A percentile compares a stretch with the other conserved stretches of the same genome.
Evolutionary conservation across 352 stramenopile genomes (phyloP).

Genomic region (Phytophthora constricta): DNA sequence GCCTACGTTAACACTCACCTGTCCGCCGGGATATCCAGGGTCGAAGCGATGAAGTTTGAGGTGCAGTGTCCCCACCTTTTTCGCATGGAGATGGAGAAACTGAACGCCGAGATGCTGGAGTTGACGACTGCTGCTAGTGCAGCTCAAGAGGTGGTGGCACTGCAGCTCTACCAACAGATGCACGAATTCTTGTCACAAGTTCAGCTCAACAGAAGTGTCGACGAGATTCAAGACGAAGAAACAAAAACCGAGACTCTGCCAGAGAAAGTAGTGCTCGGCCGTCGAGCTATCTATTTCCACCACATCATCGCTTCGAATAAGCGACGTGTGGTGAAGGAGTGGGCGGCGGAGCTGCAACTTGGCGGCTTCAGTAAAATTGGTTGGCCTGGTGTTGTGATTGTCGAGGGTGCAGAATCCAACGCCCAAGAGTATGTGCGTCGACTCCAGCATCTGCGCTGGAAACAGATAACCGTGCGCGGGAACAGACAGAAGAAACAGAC

Average conservation of each 20-base stretch:
- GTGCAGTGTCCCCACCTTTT: constrained; percentile 61
- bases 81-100: constrained; percentile 42
- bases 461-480: constrained; percentile 82
- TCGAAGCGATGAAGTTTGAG: constrained; percentile 41
- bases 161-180: constrained; percentile 77
- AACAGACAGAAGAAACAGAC: constrained; percentile 56
- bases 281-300: constrained; percentile 85
- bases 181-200: constrained; percentile 51
- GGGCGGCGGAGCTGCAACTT: constrained; percentile 69
- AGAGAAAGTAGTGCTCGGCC: constrained; percentile 43
- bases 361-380: constrained; percentile 83
- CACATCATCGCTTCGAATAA: constrained; percentile 84
- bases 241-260: not conserved
- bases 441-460: constrained; percentile 79
- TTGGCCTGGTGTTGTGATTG: constrained; percentile 80
- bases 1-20: constrained; percentile 57
- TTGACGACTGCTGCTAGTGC: constrained; percentile 33
- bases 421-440: constrained; percentile 75
- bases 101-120: constrained; percentile 44
- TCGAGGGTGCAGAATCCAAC: constrained; percentile 62
- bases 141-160: constrained; percentile 50
- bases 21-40: constrained; percentile 49
- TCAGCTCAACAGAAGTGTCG: not conserved
- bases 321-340: constrained; percentile 73
- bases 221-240: constrained; percentile 9